phyloP scores from a whole-genome alignment of 108 stramenopile species.

The Nitzschia putrida region DNA sequence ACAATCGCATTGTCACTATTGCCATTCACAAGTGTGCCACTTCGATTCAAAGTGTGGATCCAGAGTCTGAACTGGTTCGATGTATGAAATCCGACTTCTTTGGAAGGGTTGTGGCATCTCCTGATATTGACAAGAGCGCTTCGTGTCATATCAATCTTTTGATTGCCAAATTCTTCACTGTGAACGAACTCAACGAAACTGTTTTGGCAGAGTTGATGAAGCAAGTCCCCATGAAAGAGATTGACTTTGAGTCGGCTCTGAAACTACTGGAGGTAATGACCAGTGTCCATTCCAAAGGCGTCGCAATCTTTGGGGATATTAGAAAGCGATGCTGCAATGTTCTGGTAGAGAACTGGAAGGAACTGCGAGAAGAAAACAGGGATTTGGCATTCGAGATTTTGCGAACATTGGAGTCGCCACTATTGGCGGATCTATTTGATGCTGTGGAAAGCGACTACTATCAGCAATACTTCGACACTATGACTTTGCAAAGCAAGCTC shows the following conservation, averaged over 20 bases:
- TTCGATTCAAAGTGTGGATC: constrained; percentile 15
- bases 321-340: constrained; percentile 31
- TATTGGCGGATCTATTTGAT: constrained; percentile 23
- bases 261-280: constrained; percentile 26
- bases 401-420: constrained; percentile 13
- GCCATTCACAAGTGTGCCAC: constrained; percentile 17
- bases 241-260: constrained; percentile 31
- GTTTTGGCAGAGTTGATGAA: constrained; percentile 26
- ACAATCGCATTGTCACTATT: constrained; percentile 24
- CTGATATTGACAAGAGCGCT: constrained; percentile 23
- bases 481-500: constrained; percentile 23
- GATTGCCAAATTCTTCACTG: constrained; percentile 28
- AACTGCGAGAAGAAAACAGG: constrained; percentile 18
- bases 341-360: constrained; percentile 34
- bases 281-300: constrained; percentile 11
- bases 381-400: constrained; percentile 19
- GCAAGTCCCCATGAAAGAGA: constrained; percentile 6
- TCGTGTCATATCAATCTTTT: constrained; percentile 25
- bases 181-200: constrained; percentile 28
- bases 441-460: constrained; percentile 20
- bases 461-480: constrained; percentile 1
- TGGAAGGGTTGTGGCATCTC: constrained; percentile 24
- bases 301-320: constrained; percentile 17
- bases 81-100: constrained; percentile 38
- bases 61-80: constrained; percentile 18